phyloP scores from a whole-genome alignment of 2,329 filamentous ascomycete species.

The Aureobasidium sp. region DNA sequence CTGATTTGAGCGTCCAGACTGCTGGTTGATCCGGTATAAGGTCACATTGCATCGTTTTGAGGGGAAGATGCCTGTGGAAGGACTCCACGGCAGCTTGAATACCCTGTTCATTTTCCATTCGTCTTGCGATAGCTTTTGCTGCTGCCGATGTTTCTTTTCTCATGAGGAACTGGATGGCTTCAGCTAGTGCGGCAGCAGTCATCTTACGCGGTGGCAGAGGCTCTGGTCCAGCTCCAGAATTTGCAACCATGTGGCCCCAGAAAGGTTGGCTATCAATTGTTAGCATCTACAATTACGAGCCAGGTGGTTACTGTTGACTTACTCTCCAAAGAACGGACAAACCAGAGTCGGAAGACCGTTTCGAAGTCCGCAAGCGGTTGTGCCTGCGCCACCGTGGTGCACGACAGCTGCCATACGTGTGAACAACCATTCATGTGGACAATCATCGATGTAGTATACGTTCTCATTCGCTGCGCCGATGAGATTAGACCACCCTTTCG shows the following conservation, averaged over 20 bases:
- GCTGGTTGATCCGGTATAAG: conserved; percentile 60
- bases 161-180: conserved; percentile 38
- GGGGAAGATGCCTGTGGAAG: conserved; percentile 46
- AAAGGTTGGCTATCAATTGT: conserved; percentile 34
- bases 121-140: conserved; percentile 31
- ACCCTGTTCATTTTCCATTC: conserved; percentile 36
- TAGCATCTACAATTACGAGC: background rate
- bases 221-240: conserved; percentile 40
- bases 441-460: conserved; percentile 46
- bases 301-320: background rate
- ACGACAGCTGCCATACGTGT: conserved; percentile 47
- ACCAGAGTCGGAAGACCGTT: conserved; percentile 45
- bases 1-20: conserved; percentile 62
- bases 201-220: conserved; percentile 41
- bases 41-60: conserved; percentile 60
- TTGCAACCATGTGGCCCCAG: conserved; percentile 46
- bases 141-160: conserved; percentile 28
- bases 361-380: conserved; percentile 46
- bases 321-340: conserved; percentile 50
- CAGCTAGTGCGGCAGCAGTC: conserved; percentile 35
- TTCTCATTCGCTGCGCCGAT: conserved; percentile 31
- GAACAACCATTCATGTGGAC: conserved; percentile 53
- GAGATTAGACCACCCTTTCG: conserved; percentile 46
- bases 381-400: conserved; percentile 53
- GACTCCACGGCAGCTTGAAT: conserved; percentile 33